These are phyloP conservation scores for Paramecium sonneborni DNA, from an alignment of 73 alveolate genomes.

Conservation along the genomic window DNA sequence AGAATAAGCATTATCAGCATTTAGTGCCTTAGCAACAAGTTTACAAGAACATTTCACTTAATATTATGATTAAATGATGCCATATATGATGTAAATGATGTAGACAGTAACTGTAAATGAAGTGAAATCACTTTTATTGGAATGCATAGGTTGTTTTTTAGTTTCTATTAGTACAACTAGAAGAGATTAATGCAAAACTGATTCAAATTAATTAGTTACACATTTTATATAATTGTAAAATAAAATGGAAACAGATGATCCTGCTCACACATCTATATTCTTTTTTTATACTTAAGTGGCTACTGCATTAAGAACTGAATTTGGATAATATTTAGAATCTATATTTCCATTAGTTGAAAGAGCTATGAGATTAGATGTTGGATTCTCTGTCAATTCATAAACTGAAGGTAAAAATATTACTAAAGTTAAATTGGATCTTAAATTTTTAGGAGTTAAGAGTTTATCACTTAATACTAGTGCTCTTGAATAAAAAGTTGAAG, in stretches of 20 bases:
- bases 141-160: slow-evolving; percentile 61
- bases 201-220: slow-evolving; percentile 9
- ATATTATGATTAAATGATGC: slow-evolving; percentile 57
- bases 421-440: slow-evolving; percentile 61
- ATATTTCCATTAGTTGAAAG: slow-evolving; percentile 36
- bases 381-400: slow-evolving; percentile 38
- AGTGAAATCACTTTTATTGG: slow-evolving; percentile 33
- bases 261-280: slow-evolving; percentile 48
- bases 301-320: slow-evolving; percentile 42
- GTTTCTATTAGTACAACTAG: slow-evolving; percentile 37
- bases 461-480: slow-evolving; percentile 59
- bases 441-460: slow-evolving; percentile 59
- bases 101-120: background rate
- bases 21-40: slow-evolving; percentile 40
- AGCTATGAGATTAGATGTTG: slow-evolving; percentile 61
- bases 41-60: slow-evolving; percentile 51
- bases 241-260: slow-evolving; percentile 63
- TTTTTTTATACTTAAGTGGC: slow-evolving; percentile 62
- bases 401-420: slow-evolving; percentile 53
- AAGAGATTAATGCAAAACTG: slow-evolving; percentile 26
- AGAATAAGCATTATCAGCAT: slow-evolving; percentile 61
- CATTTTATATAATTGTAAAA: slow-evolving; percentile 37
- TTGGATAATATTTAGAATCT: slow-evolving; percentile 27
- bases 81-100: slow-evolving; percentile 33
- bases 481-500: slow-evolving; percentile 64